These are phyloP conservation scores for Paramyrothecium sp. DNA, from an alignment of 2,329 filamentous ascomycete species.

Conservation along the genomic window DNA sequence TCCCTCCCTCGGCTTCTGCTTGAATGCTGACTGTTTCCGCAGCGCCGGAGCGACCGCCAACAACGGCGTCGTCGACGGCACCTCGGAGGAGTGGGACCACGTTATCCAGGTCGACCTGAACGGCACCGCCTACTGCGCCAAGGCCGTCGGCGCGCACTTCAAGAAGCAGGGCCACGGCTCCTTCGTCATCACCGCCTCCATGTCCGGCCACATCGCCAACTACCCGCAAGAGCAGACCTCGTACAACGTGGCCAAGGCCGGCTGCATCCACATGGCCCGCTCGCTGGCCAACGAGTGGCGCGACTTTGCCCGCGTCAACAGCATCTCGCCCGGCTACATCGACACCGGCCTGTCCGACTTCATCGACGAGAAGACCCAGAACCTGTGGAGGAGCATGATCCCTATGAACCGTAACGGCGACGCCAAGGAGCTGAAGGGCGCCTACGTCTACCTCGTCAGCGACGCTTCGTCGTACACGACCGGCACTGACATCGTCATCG, in stretches of 20 bases:
- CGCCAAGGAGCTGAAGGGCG: conserved; percentile 70
- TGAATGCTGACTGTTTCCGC: neutral
- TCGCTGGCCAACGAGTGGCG: conserved; percentile 65
- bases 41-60: conserved; percentile 67
- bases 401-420: conserved; percentile 69
- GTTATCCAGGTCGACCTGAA: conserved; percentile 65
- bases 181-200: conserved; percentile 68
- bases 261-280: conserved; percentile 44
- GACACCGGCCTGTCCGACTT: conserved; percentile 67
- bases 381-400: conserved; percentile 72
- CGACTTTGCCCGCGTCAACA: conserved; percentile 64
- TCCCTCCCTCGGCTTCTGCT: too few species aligned
- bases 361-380: conserved; percentile 64
- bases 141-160: conserved; percentile 63
- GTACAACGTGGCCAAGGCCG: conserved; percentile 65
- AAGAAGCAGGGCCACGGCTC: conserved; percentile 61
- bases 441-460: conserved; percentile 74
- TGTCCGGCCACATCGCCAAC: conserved; percentile 71
- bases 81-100: conserved; percentile 63
- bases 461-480: conserved; percentile 77
- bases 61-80: conserved; percentile 65
- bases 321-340: conserved; percentile 67
- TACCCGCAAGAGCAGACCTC: conserved; percentile 67
- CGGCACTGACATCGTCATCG: conserved; percentile 67
- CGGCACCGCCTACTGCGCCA: conserved; percentile 67